Conservation (phyloP, 805 yeast species). For the Scheffersomyces lignosus region DNA sequence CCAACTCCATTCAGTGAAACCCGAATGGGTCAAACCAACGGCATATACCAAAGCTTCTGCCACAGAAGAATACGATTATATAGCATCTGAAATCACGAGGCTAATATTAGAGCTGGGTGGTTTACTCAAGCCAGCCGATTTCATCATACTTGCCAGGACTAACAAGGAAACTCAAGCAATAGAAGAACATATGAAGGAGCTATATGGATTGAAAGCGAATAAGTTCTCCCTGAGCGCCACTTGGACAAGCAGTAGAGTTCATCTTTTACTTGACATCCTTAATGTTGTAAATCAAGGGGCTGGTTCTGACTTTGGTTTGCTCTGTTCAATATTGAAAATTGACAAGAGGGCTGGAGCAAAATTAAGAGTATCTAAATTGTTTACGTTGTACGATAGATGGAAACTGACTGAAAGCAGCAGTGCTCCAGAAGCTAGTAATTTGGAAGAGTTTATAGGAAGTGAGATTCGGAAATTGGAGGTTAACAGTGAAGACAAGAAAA, state of each 20-base stretch:
- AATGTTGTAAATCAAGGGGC: conserved; percentile 36
- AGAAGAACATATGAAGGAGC: conserved; percentile 28
- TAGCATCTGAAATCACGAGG: conserved; percentile 45
- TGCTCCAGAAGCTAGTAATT: background rate
- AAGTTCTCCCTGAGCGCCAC: conserved; percentile 48
- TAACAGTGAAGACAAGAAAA: background rate
- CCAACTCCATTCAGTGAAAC: conserved; percentile 11
- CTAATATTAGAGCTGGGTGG: conserved; percentile 44
- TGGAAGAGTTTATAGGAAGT: conserved; percentile 8
- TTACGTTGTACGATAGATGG: conserved; percentile 18
- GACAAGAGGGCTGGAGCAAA: conserved; percentile 25
- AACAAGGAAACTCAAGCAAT: conserved; percentile 49
- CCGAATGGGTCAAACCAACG: conserved; percentile 17
- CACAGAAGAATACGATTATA: conserved; percentile 42
- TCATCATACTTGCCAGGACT: conserved; percentile 53
- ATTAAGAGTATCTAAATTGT: conserved; percentile 26
- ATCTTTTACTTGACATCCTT: conserved; percentile 50
- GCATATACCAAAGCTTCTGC: conserved; percentile 14
- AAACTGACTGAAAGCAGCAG: background rate
- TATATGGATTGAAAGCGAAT: conserved; percentile 42
- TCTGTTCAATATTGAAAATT: conserved; percentile 25
- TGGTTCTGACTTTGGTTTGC: conserved; percentile 32
- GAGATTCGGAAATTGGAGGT: conserved; percentile 9
- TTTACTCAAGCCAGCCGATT: conserved; percentile 43
- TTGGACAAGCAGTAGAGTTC: conserved; percentile 50